Conservation (phyloP, 2,329 filamentous ascomycete species). For the Pestalotiopsis sp. region DNA sequence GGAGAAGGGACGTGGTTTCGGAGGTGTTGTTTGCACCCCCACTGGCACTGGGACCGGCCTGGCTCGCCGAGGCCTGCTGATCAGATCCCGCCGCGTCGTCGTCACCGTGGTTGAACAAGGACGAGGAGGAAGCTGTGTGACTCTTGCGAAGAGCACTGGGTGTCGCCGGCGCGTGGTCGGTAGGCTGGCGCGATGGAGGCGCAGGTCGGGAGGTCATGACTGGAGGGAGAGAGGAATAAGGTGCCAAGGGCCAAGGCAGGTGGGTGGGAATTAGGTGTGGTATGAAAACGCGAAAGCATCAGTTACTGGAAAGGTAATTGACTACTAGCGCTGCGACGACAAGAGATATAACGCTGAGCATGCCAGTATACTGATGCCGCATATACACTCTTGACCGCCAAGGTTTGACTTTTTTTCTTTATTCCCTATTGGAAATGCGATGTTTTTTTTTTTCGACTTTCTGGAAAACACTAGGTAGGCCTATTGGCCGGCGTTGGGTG, state of each 20-base stretch:
- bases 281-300: too few relatives aligned
- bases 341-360: background rate
- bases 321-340: background rate
- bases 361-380: background rate
- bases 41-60: slow-evolving; percentile 19
- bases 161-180: slow-evolving; percentile 27
- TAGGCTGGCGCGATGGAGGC: slow-evolving; percentile 10
- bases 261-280: too few relatives aligned
- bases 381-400: background rate
- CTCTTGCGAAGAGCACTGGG: slow-evolving; percentile 32
- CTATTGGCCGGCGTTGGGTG: background rate
- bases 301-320: background rate
- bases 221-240: too few relatives aligned
- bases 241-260: too few relatives aligned
- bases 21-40: slow-evolving; percentile 10
- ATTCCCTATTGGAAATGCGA: background rate
- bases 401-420: background rate
- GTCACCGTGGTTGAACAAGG: slow-evolving; percentile 15
- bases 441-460: background rate
- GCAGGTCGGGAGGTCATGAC: slow-evolving; percentile 3
- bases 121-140: slow-evolving; percentile 26
- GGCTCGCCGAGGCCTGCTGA: background rate
- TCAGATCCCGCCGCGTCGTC: background rate
- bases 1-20: slow-evolving; percentile 50
- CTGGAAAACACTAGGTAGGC: background rate